Conservation (phyloP, 805 yeast species). For the Wickerhamomyces subpelliculosus region DNA sequence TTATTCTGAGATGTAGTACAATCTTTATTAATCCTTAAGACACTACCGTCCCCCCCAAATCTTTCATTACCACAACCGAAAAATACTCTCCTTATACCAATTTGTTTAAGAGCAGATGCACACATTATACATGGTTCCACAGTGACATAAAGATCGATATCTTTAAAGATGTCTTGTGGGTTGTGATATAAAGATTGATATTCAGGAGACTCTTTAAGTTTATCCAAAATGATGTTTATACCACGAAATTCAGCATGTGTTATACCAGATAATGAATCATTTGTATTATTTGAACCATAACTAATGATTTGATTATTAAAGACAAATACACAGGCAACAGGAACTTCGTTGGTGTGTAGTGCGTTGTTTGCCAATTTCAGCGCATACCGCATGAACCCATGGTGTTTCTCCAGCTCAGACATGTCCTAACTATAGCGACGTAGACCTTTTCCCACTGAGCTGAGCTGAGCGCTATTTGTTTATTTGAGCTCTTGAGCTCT, state of each 20-base stretch:
- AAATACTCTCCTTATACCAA: slow-evolving; percentile 64
- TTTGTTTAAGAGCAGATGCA: slow-evolving; percentile 82
- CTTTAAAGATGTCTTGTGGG: slow-evolving; percentile 35
- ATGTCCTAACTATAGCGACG: too few species aligned
- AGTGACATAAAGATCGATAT: slow-evolving; percentile 77
- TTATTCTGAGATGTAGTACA: slow-evolving; percentile 19
- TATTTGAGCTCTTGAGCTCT: too few species aligned
- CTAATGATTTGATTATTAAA: slow-evolving; percentile 50
- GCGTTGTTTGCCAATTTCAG: slow-evolving; percentile 57
- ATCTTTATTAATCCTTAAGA: slow-evolving; percentile 52
- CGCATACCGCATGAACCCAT: slow-evolving; percentile 44
- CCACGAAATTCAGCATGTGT: slow-evolving; percentile 92
- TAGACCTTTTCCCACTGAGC: too few species aligned
- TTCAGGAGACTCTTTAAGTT: slow-evolving; percentile 19
- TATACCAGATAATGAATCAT: slow-evolving; percentile 77
- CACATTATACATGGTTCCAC: slow-evolving; percentile 99
- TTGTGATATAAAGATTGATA: slow-evolving; percentile 10
- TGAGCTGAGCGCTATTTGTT: too few species aligned
- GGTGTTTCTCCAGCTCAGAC: slow-evolving; percentile 7
- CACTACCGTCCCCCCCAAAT: slow-evolving; percentile 95
- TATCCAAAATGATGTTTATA: slow-evolving; percentile 43
- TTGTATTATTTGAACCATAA: slow-evolving; percentile 81
- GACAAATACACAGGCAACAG: slow-evolving; percentile 77
- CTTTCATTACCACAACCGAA: slow-evolving; percentile 94
- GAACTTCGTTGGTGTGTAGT: slow-evolving; percentile 63